Base-by-base conservation (phyloP, 75 land plant species). In the Picea sitchensis region DNA sequence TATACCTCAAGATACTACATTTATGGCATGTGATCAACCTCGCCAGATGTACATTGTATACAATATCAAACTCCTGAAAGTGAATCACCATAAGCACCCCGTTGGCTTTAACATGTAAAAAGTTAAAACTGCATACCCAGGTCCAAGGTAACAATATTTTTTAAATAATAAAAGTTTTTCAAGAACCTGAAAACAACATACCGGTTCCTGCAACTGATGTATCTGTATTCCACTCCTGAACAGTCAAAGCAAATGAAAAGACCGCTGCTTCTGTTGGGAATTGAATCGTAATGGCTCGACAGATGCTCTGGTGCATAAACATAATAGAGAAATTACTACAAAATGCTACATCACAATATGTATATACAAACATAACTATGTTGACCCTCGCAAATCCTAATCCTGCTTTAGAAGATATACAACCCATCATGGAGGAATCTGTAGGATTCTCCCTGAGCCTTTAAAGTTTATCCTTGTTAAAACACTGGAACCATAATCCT, bases 191-290 rank as follows among this genome's bases (percentile, higher is more conserved):
- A 21, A 77, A 57, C 20, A 77, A 58, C 58, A 73, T 83, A 86
- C 79, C 62, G 80, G 67, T 51, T 85, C 85, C 83, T 82, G 83
- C 77, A 75, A 51, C 67, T 63, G 41, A 18, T 13, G 5, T 75
- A 84, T 80, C 91, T 1, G 64, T 65, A 72, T 91, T 91, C 93
- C 86, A 80, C 58, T 84, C 78, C 15, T 80, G 81, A 85, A 93
- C 85, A 62, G 90, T 88, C 74, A 20, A 72, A 77, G 68, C 75
- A 77, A 93, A 91, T 60, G 78, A 69, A 34, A 60, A 78, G 83
- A 87, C 88, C 80, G 83, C 88, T 51, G 83, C 91, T 78, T 91
- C 88, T 62, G 84, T 82, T 65, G 82, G 86, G 81, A 93, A 93
- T 21, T 80, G 64, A 54, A 91, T 75, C 8, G 82, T 73, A 71